These are phyloP conservation scores for Aspergillus panamensis DNA, from an alignment of 495 filamentous ascomycete genomes.

Conservation along the genomic window DNA sequence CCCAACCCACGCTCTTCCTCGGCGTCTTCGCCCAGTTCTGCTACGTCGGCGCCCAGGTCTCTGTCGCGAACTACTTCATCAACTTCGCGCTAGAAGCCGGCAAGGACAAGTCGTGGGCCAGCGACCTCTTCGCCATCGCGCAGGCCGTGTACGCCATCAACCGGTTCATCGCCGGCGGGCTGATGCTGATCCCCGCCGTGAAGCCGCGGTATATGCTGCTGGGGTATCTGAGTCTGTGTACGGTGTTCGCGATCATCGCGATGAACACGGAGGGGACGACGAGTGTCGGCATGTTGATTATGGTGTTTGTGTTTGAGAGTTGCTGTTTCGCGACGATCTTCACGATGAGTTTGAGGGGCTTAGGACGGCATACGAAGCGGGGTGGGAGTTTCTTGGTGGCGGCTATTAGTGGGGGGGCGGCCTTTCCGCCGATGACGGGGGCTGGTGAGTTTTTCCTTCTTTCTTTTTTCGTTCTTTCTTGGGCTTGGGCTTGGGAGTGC, in stretches of 20 bases:
- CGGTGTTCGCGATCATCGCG: conserved; percentile 57
- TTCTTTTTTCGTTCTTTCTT: neutral
- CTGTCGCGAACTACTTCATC: conserved; percentile 55
- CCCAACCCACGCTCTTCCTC: conserved; percentile 65
- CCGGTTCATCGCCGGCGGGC: conserved; percentile 55
- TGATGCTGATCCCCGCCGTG: conserved; percentile 43
- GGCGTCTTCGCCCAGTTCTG: conserved; percentile 66
- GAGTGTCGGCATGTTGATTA: conserved; percentile 56
- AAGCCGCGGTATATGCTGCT: conserved; percentile 53
- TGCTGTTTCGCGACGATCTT: conserved; percentile 69
- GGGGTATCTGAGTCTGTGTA: conserved; percentile 44
- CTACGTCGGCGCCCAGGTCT: conserved; percentile 67
- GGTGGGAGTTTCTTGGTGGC: conserved; percentile 65
- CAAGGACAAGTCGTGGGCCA: neutral
- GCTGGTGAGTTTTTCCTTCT: neutral
- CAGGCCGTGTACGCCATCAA: conserved; percentile 65
- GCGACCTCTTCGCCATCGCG: conserved; percentile 59
- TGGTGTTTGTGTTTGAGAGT: conserved; percentile 68
- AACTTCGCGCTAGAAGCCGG: conserved; percentile 42
- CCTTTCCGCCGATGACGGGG: conserved; percentile 65
- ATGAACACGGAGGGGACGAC: conserved; percentile 50
- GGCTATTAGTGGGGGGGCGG: conserved; percentile 60
- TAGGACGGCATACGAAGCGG: conserved; percentile 67
- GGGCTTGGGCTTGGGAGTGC: neutral
- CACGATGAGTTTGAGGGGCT: conserved; percentile 62